Evolutionary conservation across 2,329 filamentous ascomycete genomes (phyloP).

Genomic region (Truncatella angustata): DNA sequence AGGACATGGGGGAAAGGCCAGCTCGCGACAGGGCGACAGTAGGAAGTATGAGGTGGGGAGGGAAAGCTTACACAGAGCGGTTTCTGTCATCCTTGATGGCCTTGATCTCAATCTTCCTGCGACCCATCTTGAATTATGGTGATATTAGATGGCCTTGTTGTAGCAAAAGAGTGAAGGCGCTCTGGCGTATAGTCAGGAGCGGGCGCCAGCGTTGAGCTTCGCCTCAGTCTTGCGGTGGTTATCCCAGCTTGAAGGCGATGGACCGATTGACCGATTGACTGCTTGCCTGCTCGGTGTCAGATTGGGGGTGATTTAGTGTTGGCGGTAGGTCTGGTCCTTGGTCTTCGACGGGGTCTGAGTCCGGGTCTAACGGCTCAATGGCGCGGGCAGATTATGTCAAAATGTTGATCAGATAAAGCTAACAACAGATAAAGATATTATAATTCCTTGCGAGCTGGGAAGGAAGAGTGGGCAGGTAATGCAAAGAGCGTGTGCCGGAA

Average conservation of each 20-base stretch:
- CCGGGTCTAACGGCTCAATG: constrained; percentile 12
- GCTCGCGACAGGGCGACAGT: constrained; percentile 6
- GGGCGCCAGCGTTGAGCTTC: neutral
- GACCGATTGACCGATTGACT: too few relatives aligned
- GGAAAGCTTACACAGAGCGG: constrained; percentile 80
- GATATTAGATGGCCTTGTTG: constrained; percentile 8
- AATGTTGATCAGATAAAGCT: neutral
- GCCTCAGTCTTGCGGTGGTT: constrained; percentile 1
- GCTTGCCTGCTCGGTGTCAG: neutral
- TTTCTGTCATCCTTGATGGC: constrained; percentile 98
- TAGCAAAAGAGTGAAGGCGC: neutral
- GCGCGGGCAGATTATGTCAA: constrained; percentile 12
- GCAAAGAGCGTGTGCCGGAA: neutral
- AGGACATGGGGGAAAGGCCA: constrained; percentile 14
- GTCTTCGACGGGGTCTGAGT: neutral
- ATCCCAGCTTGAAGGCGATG: constrained; percentile 6
- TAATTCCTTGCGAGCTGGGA: neutral
- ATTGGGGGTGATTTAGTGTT: constrained; percentile 1
- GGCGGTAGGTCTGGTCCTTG: neutral
- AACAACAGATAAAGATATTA: neutral
- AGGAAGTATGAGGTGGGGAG: constrained; percentile 1
- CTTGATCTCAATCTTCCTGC: constrained; percentile 99
- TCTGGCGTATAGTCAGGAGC: neutral
- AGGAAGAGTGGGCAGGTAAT: neutral
- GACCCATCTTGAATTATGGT: constrained; percentile 66